phyloP scores from a whole-genome alignment of 257 asterid genomes.

The Mitragyna speciosa region DNA sequence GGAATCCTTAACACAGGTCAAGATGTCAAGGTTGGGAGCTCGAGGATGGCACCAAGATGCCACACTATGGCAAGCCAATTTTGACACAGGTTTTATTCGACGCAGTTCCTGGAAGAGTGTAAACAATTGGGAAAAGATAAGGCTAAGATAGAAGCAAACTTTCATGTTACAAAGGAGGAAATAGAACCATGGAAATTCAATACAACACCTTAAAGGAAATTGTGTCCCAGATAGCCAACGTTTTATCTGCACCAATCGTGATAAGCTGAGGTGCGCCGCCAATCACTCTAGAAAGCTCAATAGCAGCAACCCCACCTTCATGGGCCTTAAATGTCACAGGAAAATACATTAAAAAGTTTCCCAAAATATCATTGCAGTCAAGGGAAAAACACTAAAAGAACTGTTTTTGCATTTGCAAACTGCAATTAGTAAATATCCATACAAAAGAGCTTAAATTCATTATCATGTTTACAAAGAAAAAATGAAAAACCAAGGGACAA shows the following conservation, averaged over 20 bases:
- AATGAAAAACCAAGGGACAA: background rate
- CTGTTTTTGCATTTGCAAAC: background rate
- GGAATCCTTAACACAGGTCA: slow-evolving; percentile 97
- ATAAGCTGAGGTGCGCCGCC: slow-evolving; percentile 96
- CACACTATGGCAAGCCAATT: slow-evolving; percentile 95
- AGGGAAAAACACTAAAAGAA: background rate
- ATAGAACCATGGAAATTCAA: slow-evolving; percentile 18
- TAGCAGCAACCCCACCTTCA: slow-evolving; percentile 95
- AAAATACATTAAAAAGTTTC: background rate
- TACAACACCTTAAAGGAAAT: slow-evolving; percentile 77
- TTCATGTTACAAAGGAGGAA: slow-evolving; percentile 5
- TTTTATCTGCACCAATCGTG: slow-evolving; percentile 96
- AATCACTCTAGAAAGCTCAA: slow-evolving; percentile 90
- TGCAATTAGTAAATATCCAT: background rate
- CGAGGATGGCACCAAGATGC: slow-evolving; percentile 99
- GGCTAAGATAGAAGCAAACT: slow-evolving; percentile 4
- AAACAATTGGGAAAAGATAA: slow-evolving; percentile 18
- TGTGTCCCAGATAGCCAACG: slow-evolving; percentile 98
- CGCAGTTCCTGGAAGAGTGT: slow-evolving; percentile 71
- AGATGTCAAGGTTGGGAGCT: slow-evolving; percentile 96
- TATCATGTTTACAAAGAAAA: too few species aligned
- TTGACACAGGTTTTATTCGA: slow-evolving; percentile 92
- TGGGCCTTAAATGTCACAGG: slow-evolving; percentile 65
- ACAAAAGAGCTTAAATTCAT: background rate
- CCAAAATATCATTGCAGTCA: background rate